Base-by-base conservation (phyloP, 2,329 filamentous ascomycete genomes). In the Endoconidiophora laricicola region DNA sequence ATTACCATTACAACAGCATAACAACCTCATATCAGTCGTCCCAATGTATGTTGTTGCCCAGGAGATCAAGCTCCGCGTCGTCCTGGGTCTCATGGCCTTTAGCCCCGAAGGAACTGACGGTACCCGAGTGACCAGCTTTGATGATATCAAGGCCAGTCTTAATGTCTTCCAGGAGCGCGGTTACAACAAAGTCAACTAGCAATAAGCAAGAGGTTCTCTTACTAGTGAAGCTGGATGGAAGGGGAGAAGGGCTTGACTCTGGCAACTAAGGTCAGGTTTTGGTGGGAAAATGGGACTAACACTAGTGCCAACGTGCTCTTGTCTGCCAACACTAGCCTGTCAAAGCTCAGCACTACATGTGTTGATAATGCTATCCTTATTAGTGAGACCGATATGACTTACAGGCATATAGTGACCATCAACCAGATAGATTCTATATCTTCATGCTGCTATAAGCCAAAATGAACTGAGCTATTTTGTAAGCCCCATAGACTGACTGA, bases 41-140 rank as follows among this genome's bases (percentile, higher is more conserved):
- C 66, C 56, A 26, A 73, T 73, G 70, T 67, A 70, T 60, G 67
- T 72, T 54, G 57, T 71, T 56, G 61, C 60, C 12, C 62, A 64
- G 44, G 62, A 60, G 33, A 59, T 61, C 50, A 81, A 78, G 57
- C 73, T 80, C 55, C 76, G 83, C 55, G 70, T 86, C 58, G 86
- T 94, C 69, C 78, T 94, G 38, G 86, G 86, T 56, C 72, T 87
- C 49, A 91, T 93, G 86, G 88, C 82, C 60, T 87, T 86, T 67
- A 83, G 82, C 26, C 78, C 83, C 2, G 74, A 76, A 52, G 70
- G 72, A 52, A 57, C 61, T 10, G 57, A 60, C 10, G 85, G 83
- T 36, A 84, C 81, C 42, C 79, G 86, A 43, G 79, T 94, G 59
- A 88, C 83, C 7, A 67, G 71, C 50, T 29, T 71, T 2, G 63